Conservation (phyloP, 1,139 yeast genomes). For the Diutina siamensis region DNA sequence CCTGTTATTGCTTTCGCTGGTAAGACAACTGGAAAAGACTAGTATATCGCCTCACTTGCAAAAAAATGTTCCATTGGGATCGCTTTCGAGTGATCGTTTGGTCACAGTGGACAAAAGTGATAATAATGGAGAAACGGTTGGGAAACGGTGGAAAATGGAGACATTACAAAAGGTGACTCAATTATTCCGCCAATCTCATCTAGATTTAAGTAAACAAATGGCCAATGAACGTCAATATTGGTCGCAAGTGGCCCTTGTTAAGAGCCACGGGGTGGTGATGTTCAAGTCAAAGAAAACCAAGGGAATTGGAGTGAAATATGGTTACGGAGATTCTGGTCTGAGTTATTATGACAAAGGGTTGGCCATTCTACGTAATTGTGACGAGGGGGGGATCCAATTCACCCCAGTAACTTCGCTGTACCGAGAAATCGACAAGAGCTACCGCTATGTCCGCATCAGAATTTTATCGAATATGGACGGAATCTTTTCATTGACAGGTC, state of each 20-base stretch:
- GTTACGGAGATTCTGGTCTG: slow-evolving; percentile 87
- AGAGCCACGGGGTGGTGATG: slow-evolving; percentile 55
- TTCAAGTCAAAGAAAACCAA: slow-evolving; percentile 50
- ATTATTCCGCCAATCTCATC: slow-evolving; percentile 40
- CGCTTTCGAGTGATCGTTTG: slow-evolving; percentile 59
- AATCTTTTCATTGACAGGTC: slow-evolving; percentile 40
- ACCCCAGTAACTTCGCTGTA: slow-evolving; percentile 15
- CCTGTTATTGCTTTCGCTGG: slow-evolving; percentile 69
- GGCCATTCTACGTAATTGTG: slow-evolving; percentile 45
- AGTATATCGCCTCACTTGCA: slow-evolving; percentile 85
- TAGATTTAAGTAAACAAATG: slow-evolving; percentile 42
- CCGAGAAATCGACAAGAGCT: slow-evolving; percentile 15
- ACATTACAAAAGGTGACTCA: slow-evolving; percentile 47
- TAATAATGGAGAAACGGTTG: slow-evolving; percentile 32
- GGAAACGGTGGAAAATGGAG: slow-evolving; percentile 81
- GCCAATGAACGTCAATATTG: slow-evolving; percentile 62
- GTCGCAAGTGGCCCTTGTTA: slow-evolving; percentile 43
- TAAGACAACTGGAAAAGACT: slow-evolving; percentile 67
- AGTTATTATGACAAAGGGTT: slow-evolving; percentile 61
- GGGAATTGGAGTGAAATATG: slow-evolving; percentile 71
- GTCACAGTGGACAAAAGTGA: slow-evolving; percentile 11
- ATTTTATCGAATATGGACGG: slow-evolving; percentile 42
- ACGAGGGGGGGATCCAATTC: slow-evolving; percentile 23
- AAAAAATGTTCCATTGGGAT: slow-evolving; percentile 68
- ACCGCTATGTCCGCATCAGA: slow-evolving; percentile 39